Percentiles rank a stretch among this genome's conserved stretches.
phyloP scores from a whole-genome alignment of 169 alveolate genomes.

The Babesia divergens region DNA sequence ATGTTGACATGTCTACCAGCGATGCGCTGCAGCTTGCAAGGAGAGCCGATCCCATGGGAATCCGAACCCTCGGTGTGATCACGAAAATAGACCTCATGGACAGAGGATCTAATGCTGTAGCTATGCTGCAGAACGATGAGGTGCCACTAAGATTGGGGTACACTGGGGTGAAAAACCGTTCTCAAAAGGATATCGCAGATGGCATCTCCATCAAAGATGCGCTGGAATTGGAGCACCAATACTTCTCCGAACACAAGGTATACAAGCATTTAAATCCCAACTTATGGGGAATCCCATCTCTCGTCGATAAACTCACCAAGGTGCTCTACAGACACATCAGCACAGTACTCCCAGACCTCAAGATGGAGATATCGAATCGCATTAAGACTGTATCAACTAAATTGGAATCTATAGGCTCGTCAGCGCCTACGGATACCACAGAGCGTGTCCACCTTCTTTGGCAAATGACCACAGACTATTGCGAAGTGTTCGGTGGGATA shows the following conservation, averaged over 20 bases:
- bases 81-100: conserved; percentile 98
- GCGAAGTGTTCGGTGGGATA: conserved; percentile 91
- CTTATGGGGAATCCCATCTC: conserved; percentile 92
- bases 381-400: conserved; percentile 77
- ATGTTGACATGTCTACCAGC: conserved; percentile 95
- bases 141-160: conserved; percentile 94
- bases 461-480: conserved; percentile 97
- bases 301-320: conserved; percentile 92
- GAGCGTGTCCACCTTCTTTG: conserved; percentile 94
- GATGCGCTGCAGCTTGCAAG: conserved; percentile 96
- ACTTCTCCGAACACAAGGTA: conserved; percentile 89
- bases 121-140: conserved; percentile 93
- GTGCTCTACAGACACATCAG: conserved; percentile 94
- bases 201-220: conserved; percentile 87
- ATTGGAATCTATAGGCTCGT: conserved; percentile 87
- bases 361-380: conserved; percentile 84
- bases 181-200: conserved; percentile 88
- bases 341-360: conserved; percentile 93
- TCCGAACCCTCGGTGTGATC: conserved; percentile 93
- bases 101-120: conserved; percentile 95
- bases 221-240: conserved; percentile 88
- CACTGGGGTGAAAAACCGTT: conserved; percentile 93
- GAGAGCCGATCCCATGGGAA: conserved; percentile 94
- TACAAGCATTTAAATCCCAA: conserved; percentile 89
- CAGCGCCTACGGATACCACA: conserved; percentile 87